Conservation (phyloP, 73 alveolate genomes). For the Loxodes magnus region DNA sequence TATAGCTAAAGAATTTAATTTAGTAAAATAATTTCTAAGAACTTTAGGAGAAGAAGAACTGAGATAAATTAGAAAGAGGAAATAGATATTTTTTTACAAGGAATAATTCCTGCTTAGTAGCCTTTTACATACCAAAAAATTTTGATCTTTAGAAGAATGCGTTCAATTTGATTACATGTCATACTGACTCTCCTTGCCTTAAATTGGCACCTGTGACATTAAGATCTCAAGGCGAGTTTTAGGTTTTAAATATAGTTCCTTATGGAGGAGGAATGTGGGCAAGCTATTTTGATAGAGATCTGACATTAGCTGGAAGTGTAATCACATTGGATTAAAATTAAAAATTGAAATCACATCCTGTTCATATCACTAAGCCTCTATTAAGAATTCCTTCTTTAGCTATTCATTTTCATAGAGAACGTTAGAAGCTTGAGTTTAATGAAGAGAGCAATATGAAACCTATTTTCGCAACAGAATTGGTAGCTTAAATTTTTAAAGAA, state of each 20-base stretch:
- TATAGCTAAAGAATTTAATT: not conserved
- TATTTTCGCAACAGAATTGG: constrained; percentile 68
- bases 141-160: constrained; percentile 38
- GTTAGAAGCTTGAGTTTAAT: constrained; percentile 67
- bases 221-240: constrained; percentile 60
- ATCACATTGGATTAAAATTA: constrained; percentile 50
- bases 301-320: constrained; percentile 90
- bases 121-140: constrained; percentile 81
- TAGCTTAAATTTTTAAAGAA: constrained; percentile 43
- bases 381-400: constrained; percentile 91
- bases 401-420: constrained; percentile 81
- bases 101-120: constrained; percentile 81
- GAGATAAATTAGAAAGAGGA: constrained; percentile 84
- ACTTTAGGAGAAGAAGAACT: constrained; percentile 18
- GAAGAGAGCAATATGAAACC: constrained; percentile 91
- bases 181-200: constrained; percentile 95
- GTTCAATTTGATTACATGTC: constrained; percentile 89
- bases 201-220: constrained; percentile 90
- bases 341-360: constrained; percentile 53
- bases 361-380: constrained; percentile 78
- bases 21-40: not conserved
- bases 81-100: constrained; percentile 82
- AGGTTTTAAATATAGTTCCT: constrained; percentile 68
- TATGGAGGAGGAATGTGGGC: constrained; percentile 99
- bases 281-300: constrained; percentile 97